A percentile compares a stretch with the other conserved stretches of the same genome.
Evolutionary conservation across 768 basidiomycete species (phyloP).

Genomic region (Boletus vinaceobasis): DNA sequence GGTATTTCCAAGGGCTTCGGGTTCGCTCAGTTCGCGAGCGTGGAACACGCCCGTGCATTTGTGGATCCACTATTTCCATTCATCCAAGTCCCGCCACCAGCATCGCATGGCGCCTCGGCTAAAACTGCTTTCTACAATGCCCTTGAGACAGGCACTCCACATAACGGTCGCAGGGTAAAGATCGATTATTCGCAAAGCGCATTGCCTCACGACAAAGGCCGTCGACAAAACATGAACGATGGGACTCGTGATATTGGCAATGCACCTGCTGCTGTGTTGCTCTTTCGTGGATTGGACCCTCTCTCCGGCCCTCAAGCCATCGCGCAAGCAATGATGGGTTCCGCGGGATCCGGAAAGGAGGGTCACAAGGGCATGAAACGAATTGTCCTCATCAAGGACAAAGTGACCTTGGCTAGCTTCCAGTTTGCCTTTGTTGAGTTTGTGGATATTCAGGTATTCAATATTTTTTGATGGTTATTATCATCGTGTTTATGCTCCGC

Average conservation of each 20-base stretch:
- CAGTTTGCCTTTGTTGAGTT: conserved; percentile 96
- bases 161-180: conserved; percentile 84
- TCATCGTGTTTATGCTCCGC: conserved; percentile 9
- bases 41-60: conserved; percentile 87
- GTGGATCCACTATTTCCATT: conserved; percentile 90
- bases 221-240: conserved; percentile 75
- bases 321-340: conserved; percentile 74
- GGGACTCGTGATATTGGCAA: conserved; percentile 96
- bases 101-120: conserved; percentile 80
- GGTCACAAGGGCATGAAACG: conserved; percentile 86
- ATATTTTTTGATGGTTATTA: background rate
- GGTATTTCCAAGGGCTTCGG: conserved; percentile 95
- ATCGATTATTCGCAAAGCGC: conserved; percentile 94
- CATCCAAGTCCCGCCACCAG: conserved; percentile 87
- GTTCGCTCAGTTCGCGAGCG: conserved; percentile 87
- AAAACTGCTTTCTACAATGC: conserved; percentile 70
- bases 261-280: conserved; percentile 72
- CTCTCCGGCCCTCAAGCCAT: conserved; percentile 87
- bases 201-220: conserved; percentile 63
- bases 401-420: conserved; percentile 81
- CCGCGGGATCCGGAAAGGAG: conserved; percentile 72
- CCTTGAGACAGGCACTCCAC: conserved; percentile 64
- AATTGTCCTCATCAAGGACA: conserved; percentile 87
- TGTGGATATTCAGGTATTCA: conserved; percentile 68
- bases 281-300: conserved; percentile 89